These are phyloP conservation scores for Volvox africanus DNA, from an alignment of 139 green algal species.

Conservation along the genomic window DNA sequence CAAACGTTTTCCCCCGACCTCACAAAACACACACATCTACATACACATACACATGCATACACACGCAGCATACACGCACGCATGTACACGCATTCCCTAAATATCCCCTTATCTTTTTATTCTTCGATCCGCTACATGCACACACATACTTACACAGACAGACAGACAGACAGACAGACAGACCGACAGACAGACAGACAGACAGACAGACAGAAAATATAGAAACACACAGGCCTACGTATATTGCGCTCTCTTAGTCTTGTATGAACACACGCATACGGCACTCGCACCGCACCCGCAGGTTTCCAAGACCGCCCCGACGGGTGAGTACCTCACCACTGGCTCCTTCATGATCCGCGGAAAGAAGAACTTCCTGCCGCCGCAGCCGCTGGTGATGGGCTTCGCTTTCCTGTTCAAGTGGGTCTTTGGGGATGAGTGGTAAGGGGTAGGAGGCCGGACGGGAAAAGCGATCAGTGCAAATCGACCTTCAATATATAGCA, in stretches of 20 bases:
- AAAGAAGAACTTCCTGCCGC: slow-evolving; percentile 97
- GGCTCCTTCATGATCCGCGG: slow-evolving; percentile 96
- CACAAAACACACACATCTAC: too few species aligned
- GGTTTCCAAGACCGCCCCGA: slow-evolving; percentile 95
- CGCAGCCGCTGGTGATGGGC: slow-evolving; percentile 92
- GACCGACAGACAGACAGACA: not conserved
- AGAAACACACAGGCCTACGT: too few species aligned
- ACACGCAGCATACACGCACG: too few species aligned
- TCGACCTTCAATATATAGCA: too few species aligned
- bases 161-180: not conserved
- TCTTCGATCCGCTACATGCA: too few species aligned
- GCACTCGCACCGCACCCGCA: slow-evolving; percentile 53
- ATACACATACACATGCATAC: too few species aligned
- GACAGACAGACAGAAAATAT: not conserved
- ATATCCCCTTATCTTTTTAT: too few species aligned
- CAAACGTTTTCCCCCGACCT: too few species aligned
- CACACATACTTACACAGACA: not conserved
- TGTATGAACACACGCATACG: too few species aligned
- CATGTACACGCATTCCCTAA: too few species aligned
- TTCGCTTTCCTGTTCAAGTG: slow-evolving; percentile 90
- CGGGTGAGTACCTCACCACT: slow-evolving; percentile 92
- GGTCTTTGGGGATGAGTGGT: not conserved
- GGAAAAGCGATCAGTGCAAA: not conserved
- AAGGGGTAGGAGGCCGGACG: not conserved
- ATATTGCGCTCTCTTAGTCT: too few species aligned